Percentiles rank a stretch among this genome's conserved stretches.
phyloP scores from a whole-genome alignment of 2,329 filamentous ascomycete genomes.

The Intubia oerlemansii region DNA sequence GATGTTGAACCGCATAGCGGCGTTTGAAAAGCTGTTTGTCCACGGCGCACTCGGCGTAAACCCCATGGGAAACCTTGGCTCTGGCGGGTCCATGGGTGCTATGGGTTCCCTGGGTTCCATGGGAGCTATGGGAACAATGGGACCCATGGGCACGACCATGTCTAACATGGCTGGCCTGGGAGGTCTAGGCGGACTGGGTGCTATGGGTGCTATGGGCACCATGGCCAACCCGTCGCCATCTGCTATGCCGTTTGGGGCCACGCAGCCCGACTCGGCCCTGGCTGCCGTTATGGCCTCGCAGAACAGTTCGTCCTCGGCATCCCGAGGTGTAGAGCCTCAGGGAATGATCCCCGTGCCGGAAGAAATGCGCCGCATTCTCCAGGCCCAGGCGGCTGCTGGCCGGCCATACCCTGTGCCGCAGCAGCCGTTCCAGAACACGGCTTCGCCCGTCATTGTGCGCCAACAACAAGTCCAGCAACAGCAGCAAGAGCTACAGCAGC shows the following conservation, averaged over 20 bases:
- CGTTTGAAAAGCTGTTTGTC: slow-evolving; percentile 62
- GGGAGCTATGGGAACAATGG: too few species aligned
- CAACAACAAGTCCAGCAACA: slow-evolving; percentile 35
- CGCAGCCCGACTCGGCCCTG: slow-evolving; percentile 22
- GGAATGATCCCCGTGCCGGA: slow-evolving; percentile 47
- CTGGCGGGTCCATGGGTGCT: too few species aligned
- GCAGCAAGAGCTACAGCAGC: slow-evolving; percentile 24
- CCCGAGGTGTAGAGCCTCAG: slow-evolving; percentile 21
- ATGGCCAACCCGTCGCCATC: slow-evolving; percentile 28
- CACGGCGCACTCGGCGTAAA: slow-evolving; percentile 43
- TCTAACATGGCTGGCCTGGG: too few species aligned
- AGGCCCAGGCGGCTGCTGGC: slow-evolving; percentile 31
- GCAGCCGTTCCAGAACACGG: slow-evolving; percentile 14
- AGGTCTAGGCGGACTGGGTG: too few species aligned
- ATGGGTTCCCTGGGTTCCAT: too few species aligned
- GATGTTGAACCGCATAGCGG: slow-evolving; percentile 57
- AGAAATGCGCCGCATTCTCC: slow-evolving; percentile 39
- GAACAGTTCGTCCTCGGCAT: too few species aligned
- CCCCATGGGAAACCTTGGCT: too few species aligned
- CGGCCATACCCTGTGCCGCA: slow-evolving; percentile 27
- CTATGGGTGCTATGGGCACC: slow-evolving; percentile 16
- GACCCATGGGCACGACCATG: not conserved
- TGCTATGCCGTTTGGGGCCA: slow-evolving; percentile 23
- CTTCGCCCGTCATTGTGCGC: slow-evolving; percentile 23
- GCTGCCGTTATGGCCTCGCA: slow-evolving; percentile 10